Evolutionary conservation across 441 rosid genomes (phyloP).

Genomic region (Erodium texanum): DNA sequence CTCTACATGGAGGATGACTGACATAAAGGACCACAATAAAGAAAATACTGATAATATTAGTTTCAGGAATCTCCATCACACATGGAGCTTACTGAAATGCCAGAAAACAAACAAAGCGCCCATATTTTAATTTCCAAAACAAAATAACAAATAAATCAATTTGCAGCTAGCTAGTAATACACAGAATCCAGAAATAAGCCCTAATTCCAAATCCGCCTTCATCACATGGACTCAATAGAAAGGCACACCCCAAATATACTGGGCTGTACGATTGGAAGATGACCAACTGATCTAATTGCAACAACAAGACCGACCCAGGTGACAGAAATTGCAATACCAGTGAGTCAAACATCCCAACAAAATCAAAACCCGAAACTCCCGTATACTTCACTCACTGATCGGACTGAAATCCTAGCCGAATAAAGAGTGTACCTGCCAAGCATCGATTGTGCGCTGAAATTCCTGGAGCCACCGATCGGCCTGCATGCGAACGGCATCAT

Average conservation of each 20-base stretch:
- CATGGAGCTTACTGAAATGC: neutral
- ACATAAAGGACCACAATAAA: neutral
- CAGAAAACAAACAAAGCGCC: neutral
- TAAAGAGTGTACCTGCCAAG: constrained; percentile 66
- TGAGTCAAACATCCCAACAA: neutral
- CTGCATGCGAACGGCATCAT: constrained; percentile 63
- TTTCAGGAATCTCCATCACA: neutral
- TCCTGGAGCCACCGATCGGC: constrained; percentile 94
- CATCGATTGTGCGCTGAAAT: constrained; percentile 87
- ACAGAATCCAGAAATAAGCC: neutral
- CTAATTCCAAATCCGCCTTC: neutral
- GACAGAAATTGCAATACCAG: neutral
- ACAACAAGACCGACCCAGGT: neutral
- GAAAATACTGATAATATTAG: neutral
- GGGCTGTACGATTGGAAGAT: neutral
- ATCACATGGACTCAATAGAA: neutral
- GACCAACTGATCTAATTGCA: constrained; percentile 10
- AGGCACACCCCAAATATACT: neutral
- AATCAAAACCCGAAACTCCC: too few relatives aligned
- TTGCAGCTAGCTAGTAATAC: neutral
- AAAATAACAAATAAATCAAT: neutral
- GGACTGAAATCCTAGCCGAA: neutral
- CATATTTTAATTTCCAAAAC: neutral
- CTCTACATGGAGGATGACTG: neutral
- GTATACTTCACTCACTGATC: neutral